Evolutionary conservation across 176 grass and related monocot genomes (phyloP).

Genomic region (Elaeis guineensis): DNA sequence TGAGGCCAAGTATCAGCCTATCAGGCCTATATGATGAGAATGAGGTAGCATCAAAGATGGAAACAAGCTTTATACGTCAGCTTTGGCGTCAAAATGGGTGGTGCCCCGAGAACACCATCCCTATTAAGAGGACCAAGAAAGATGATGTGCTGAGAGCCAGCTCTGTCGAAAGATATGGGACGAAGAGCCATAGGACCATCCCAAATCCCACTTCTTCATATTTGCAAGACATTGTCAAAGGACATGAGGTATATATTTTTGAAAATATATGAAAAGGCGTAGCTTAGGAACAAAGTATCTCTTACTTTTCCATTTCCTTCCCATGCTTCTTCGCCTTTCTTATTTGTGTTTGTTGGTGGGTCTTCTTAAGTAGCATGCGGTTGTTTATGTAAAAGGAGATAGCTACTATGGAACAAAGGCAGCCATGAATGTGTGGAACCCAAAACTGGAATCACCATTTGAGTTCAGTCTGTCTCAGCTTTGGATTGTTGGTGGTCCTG

Average conservation of each 20-base stretch:
- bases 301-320: not conserved
- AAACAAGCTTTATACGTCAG: conserved; percentile 29
- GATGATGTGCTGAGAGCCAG: conserved; percentile 42
- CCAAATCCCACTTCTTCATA: conserved; percentile 27
- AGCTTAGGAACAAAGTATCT: too few species aligned
- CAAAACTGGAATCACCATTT: too few species aligned
- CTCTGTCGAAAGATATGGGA: conserved; percentile 47
- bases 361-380: conserved; percentile 55
- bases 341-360: too few species aligned
- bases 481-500: conserved; percentile 58
- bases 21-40: conserved; percentile 4
- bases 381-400: conserved; percentile 69
- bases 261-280: too few species aligned
- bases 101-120: conserved; percentile 18
- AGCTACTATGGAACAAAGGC: conserved; percentile 89
- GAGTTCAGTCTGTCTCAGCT: conserved; percentile 96
- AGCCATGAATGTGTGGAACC: conserved; percentile 97
- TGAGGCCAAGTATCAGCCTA: conserved; percentile 1
- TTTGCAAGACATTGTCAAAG: too few species aligned
- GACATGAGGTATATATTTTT: too few species aligned
- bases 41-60: conserved; percentile 19
- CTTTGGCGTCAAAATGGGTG: conserved; percentile 58
- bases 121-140: conserved; percentile 35
- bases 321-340: too few species aligned
- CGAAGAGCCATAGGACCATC: conserved; percentile 22